phyloP scores from a whole-genome alignment of 768 basidiomycete species.

The Termitomyces heimii region DNA sequence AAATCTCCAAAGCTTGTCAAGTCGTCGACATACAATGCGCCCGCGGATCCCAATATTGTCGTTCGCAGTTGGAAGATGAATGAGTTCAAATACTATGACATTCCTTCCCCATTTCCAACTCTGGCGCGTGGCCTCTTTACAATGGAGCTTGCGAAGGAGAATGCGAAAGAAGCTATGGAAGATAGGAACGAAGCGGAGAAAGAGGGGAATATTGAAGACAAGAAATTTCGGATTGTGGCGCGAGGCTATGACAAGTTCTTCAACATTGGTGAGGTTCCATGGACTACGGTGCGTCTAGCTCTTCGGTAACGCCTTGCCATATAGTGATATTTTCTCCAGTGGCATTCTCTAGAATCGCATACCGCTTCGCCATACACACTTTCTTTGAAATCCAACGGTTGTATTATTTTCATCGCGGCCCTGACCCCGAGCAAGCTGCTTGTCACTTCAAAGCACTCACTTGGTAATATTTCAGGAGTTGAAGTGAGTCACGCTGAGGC shows the following conservation, averaged over 20 bases:
- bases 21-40: slow-evolving; percentile 48
- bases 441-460: slow-evolving; percentile 88
- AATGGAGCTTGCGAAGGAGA: slow-evolving; percentile 29
- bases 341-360: slow-evolving; percentile 63
- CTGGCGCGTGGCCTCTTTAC: slow-evolving; percentile 93
- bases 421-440: slow-evolving; percentile 70
- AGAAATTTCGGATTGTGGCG: slow-evolving; percentile 61
- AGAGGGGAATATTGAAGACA: slow-evolving; percentile 11
- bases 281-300: slow-evolving; percentile 68
- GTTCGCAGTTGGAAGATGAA: slow-evolving; percentile 96
- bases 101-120: slow-evolving; percentile 90
- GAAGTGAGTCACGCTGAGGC: slow-evolving; percentile 68
- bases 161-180: slow-evolving; percentile 11
- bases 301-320: neutral
- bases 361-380: slow-evolving; percentile 78
- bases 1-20: slow-evolving; percentile 61
- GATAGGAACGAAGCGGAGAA: slow-evolving; percentile 11
- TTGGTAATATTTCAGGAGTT: slow-evolving; percentile 49
- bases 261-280: slow-evolving; percentile 94
- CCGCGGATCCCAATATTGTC: slow-evolving; percentile 45
- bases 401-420: slow-evolving; percentile 92
- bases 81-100: slow-evolving; percentile 89
- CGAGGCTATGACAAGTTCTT: slow-evolving; percentile 99
- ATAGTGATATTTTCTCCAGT: slow-evolving; percentile 38
- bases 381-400: slow-evolving; percentile 93